Conservation (phyloP, 805 yeast species). For the Ogataea paraovalis region DNA sequence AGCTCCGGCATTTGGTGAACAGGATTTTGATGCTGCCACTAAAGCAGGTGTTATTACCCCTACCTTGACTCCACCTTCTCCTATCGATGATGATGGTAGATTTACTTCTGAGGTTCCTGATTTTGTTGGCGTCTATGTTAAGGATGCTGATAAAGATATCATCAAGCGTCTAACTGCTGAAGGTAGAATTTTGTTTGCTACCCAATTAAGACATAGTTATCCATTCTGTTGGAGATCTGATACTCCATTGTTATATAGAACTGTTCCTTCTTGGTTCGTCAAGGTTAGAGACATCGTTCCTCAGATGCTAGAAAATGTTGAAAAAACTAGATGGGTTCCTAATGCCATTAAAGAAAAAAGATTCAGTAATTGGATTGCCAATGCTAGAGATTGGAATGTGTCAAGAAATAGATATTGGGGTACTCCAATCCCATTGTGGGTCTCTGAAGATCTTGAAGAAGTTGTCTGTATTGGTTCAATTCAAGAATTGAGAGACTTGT, state of each 20-base stretch:
- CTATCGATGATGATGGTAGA: conserved; percentile 89
- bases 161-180: conserved; percentile 76
- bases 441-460: conserved; percentile 87
- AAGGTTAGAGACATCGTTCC: conserved; percentile 86
- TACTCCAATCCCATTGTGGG: conserved; percentile 98
- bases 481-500: conserved; percentile 76
- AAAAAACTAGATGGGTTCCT: conserved; percentile 94
- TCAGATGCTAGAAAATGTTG: conserved; percentile 81
- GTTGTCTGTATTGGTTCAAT: conserved; percentile 90
- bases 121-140: conserved; percentile 81
- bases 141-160: conserved; percentile 91
- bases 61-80: conserved; percentile 77
- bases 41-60: conserved; percentile 71
- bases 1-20: conserved; percentile 99
- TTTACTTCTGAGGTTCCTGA: conserved; percentile 74
- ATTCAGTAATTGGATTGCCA: conserved; percentile 96
- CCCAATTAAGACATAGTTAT: conserved; percentile 91
- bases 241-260: conserved; percentile 92
- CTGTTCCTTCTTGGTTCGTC: conserved; percentile 99
- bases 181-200: conserved; percentile 69
- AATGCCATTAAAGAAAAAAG: conserved; percentile 85
- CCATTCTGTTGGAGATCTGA: conserved; percentile 99
- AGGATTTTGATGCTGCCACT: conserved; percentile 83
- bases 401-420: conserved; percentile 99
- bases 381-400: conserved; percentile 98